Evolutionary conservation across 208 protist species (phyloP), one percentile per base, ranked within the genome.

Genomic region (Trypanosomatidae sp.): DNA sequence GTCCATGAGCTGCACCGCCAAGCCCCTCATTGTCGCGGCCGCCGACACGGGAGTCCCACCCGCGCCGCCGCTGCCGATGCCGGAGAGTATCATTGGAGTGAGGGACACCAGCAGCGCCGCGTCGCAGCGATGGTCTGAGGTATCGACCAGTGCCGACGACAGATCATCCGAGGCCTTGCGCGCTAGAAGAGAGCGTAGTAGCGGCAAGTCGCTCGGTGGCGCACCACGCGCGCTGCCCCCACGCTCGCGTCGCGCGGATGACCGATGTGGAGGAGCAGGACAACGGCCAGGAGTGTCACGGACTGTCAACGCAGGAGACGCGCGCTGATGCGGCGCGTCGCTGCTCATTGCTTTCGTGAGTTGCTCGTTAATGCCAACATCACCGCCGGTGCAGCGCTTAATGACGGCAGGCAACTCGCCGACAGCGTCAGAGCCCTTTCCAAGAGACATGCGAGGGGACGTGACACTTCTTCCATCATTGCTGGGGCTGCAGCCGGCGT

Each of bases 51-150:
- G 41, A 41, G 28, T 10, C 36, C 19, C 22, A 39, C 62, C 60
- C 12, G 33, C 66, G 6, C 82, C 69, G 52, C 30, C 65, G 60
- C 77, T 70, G 46, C 49, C 69, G n/a, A 47, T 55, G 3, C 74
- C 65, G 3, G 82, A 83, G 28, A 95, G 80, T 73, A 86, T 79
- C 90, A 95, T 95, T 2, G 88, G 90, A 8, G 87, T 95, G 74
- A 92, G 79, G 47, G 86, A 74, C n/a, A 95, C 53, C 22, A 92
- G 77, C 47, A 95, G 71, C 17, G 90, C 87, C 1, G 81, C 78
- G 30, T 86, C 79, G 65, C 87, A 79, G 50, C 71, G 56, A 15
- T 81, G 77, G 28, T 50, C 52, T 10, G 71, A 33, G 4, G 78
- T 58, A 55, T 81, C 83, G 50, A 70, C 59, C 7, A 76, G 70